A percentile compares a stretch with the other conserved stretches of the same genome.
Evolutionary conservation across 169 alveolate species (phyloP).

Genomic region (Babesia sp.): DNA sequence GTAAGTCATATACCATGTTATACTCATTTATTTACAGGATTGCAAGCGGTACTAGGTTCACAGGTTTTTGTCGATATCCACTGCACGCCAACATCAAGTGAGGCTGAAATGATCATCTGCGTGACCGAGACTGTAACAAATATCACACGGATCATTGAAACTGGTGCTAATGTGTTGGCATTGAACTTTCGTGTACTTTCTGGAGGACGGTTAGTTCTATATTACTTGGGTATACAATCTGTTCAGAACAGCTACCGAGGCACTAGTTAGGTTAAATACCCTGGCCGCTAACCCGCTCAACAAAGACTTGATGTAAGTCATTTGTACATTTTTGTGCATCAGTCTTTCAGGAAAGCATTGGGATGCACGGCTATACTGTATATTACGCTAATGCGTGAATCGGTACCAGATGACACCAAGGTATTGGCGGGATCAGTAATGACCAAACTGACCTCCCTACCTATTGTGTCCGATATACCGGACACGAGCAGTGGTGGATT

Average conservation of each 20-base stretch:
- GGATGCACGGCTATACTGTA: conserved; percentile 55
- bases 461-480: conserved; percentile 74
- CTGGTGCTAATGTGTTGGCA: conserved; percentile 23
- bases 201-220: conserved; percentile 52
- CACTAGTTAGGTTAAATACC: conserved; percentile 55
- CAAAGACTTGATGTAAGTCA: conserved; percentile 32
- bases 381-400: conserved; percentile 59
- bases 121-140: conserved; percentile 25
- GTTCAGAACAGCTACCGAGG: conserved; percentile 50
- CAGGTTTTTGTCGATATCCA: conserved; percentile 24
- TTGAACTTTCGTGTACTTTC: conserved; percentile 47
- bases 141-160: conserved; percentile 2
- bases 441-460: conserved; percentile 72
- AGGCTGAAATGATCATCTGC: conserved; percentile 52
- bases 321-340: background rate
- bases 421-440: conserved; percentile 74
- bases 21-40: conserved; percentile 17
- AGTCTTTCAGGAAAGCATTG: conserved; percentile 24
- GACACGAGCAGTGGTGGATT: conserved; percentile 75
- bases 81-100: conserved; percentile 46
- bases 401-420: conserved; percentile 61
- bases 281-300: conserved; percentile 55
- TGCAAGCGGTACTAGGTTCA: conserved; percentile 15
- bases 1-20: background rate
- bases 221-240: background rate